Conservation (phyloP, 495 filamentous ascomycete species). For the Penicillium manginii region DNA sequence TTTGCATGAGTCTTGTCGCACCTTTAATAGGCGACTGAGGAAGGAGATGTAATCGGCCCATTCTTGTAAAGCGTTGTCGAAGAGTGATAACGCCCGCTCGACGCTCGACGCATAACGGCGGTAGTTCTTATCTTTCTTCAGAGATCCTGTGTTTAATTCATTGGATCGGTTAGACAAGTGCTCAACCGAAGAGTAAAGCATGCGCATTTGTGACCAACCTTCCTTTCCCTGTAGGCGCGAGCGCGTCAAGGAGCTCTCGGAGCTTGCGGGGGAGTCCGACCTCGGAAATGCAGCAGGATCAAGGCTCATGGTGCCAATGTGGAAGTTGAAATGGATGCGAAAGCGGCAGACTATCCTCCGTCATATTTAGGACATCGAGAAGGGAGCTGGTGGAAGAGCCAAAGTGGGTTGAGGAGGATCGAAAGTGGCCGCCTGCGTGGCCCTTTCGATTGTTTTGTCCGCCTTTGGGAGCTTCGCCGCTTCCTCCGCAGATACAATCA, state of each 20-base stretch:
- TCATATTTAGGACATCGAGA: constrained; percentile 44
- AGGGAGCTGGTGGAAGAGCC: constrained; percentile 15
- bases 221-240: constrained; percentile 57
- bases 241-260: constrained; percentile 72
- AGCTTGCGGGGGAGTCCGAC: constrained; percentile 76
- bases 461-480: constrained; percentile 24
- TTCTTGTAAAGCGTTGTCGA: constrained; percentile 92
- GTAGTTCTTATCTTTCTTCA: constrained; percentile 86
- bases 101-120: constrained; percentile 88
- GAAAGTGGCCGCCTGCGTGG: constrained; percentile 38
- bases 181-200: background rate
- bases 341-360: constrained; percentile 30
- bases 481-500: too few species aligned
- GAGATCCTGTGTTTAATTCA: constrained; percentile 52
- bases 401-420: constrained; percentile 19
- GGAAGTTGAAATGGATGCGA: constrained; percentile 29
- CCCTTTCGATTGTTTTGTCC: constrained; percentile 33
- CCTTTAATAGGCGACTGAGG: constrained; percentile 88
- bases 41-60: constrained; percentile 99
- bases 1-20: constrained; percentile 33
- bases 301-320: constrained; percentile 66
- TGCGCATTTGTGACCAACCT: constrained; percentile 36
- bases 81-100: constrained; percentile 84
- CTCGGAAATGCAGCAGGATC: constrained; percentile 66
- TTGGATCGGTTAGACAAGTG: background rate